Conservation (phyloP, 78 protist species). For the Dictyostelium discoideum region DNA sequence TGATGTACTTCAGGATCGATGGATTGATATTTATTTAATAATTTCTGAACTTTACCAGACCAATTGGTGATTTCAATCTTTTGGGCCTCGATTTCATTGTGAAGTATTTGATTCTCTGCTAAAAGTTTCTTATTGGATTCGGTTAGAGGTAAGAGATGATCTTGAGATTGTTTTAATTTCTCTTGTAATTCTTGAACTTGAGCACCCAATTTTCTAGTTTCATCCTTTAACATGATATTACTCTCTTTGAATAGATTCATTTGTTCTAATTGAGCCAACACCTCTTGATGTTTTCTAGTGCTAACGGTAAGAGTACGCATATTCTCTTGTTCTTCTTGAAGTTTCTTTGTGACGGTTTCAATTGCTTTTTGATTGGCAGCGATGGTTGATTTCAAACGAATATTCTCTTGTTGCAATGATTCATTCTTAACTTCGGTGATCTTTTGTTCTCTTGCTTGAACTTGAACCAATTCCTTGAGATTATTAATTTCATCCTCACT, state of each 20-base stretch:
- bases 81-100: slow-evolving; percentile 52
- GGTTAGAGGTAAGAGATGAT: slow-evolving; percentile 15
- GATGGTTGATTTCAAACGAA: slow-evolving; percentile 26
- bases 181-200: not conserved
- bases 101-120: slow-evolving; percentile 45
- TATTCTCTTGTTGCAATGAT: slow-evolving; percentile 47
- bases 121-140: not conserved
- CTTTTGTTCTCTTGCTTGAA: slow-evolving; percentile 78
- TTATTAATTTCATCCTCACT: not conserved
- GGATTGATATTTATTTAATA: slow-evolving; percentile 51
- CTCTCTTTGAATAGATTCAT: slow-evolving; percentile 69
- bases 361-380: slow-evolving; percentile 21
- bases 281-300: slow-evolving; percentile 58
- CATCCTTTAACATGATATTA: slow-evolving; percentile 67
- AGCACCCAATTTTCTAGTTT: slow-evolving; percentile 19
- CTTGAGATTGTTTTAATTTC: not conserved
- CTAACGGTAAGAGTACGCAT: slow-evolving; percentile 50
- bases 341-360: slow-evolving; percentile 24
- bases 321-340: slow-evolving; percentile 27
- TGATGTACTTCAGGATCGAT: slow-evolving; percentile 76
- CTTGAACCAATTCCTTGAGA: slow-evolving; percentile 17
- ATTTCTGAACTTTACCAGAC: slow-evolving; percentile 42
- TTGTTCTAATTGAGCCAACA: slow-evolving; percentile 59
- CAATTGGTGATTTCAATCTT: slow-evolving; percentile 43
- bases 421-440: slow-evolving; percentile 49